phyloP scores from a whole-genome alignment of 495 filamentous ascomycete genomes.

The Aspergillus avenaceus region DNA sequence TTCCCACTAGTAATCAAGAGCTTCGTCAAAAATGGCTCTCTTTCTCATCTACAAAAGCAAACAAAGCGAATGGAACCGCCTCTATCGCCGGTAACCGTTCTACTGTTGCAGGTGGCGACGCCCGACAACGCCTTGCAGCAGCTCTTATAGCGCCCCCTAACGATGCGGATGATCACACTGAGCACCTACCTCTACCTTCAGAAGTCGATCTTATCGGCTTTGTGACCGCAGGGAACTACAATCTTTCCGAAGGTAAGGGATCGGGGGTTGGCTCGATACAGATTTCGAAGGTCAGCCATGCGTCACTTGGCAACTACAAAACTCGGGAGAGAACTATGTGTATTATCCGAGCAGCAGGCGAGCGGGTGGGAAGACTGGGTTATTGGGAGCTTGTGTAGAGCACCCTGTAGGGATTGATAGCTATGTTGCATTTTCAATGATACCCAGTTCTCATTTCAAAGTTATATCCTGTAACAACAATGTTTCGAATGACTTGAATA shows the following conservation, averaged over 20 bases:
- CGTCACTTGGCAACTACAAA: constrained; percentile 22
- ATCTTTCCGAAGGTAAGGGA: constrained; percentile 70
- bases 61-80: constrained; percentile 1
- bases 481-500: neutral
- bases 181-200: constrained; percentile 62
- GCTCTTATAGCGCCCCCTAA: constrained; percentile 40
- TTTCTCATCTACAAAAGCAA: constrained; percentile 14
- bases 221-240: constrained; percentile 82
- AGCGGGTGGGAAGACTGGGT: constrained; percentile 70
- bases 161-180: constrained; percentile 34
- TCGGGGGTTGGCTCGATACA: constrained; percentile 71
- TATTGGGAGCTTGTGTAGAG: constrained; percentile 68
- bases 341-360: constrained; percentile 76
- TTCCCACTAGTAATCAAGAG: constrained; percentile 46
- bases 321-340: constrained; percentile 51
- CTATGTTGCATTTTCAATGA: constrained; percentile 7
- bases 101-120: constrained; percentile 23
- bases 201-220: constrained; percentile 86
- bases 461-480: neutral
- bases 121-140: constrained; percentile 49
- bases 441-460: constrained; percentile 8
- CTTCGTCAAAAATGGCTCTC: constrained; percentile 54
- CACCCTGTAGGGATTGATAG: neutral
- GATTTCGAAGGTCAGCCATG: constrained; percentile 48
- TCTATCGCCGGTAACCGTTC: constrained; percentile 1